Evolutionary conservation across 1,284 basidiomycete genomes (phyloP), one percentile per base, ranked within the genome.

Genomic region (Cutaneotrichosporon sp.): DNA sequence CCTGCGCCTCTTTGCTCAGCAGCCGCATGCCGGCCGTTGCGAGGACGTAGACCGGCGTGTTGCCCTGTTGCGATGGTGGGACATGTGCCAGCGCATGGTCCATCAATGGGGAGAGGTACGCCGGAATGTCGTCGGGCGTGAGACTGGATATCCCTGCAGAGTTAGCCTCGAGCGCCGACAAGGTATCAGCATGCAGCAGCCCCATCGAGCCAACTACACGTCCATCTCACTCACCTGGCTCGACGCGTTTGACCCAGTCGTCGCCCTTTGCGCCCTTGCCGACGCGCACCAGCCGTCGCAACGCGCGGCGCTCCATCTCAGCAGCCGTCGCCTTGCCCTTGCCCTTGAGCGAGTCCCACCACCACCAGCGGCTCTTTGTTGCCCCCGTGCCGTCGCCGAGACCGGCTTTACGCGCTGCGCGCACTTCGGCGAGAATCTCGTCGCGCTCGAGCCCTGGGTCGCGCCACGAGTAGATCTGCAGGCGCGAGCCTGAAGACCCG

Each of bases 11-110:
- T 0, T 82, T 77, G 1, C 86, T 74, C 2, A 98, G 77, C 5
- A 97, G 79, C 14, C 96, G 88, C 96, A 98, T 97, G 2, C 96
- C 96, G 0, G 96, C 94, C 0, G 96, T 98, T 0, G 96, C 94
- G 40, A 97, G 82, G 21, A 99, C 79, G 73, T 97, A 97, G 13
- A 99, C 77, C 0, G 96, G 92, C 0, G 94, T 98, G 18, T 85
- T 80, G 4, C 81, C 70, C 62, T 90, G 85, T 45, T 89, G 80
- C 4, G 87, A 88, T 0, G 90, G 87, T 0, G 94, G 93, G 34
- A 98, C 85, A 39, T 90, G 82, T 15, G 83, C 79, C 23, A 84
- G 78, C 1, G 93, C 94, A 76, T 96, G 91, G 21, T 80, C 80
- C 20, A 98, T 80, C 15, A 98, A 78, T 1, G 90, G 91, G 14